These are phyloP conservation scores for Sindora glabra DNA, from an alignment of 306 rosid genomes.

Conservation along the genomic window DNA sequence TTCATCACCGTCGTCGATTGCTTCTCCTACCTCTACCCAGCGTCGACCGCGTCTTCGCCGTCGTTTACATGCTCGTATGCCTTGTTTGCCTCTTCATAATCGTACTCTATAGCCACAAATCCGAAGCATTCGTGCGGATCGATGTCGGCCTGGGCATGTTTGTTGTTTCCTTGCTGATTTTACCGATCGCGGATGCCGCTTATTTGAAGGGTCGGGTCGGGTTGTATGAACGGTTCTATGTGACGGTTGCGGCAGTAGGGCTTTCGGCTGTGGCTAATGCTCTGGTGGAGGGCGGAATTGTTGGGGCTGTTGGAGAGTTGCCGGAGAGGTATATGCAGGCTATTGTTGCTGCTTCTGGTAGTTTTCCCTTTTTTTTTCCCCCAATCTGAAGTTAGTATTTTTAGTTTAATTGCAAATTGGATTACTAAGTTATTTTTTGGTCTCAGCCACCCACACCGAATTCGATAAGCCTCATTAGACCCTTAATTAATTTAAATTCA, in stretches of 20 bases:
- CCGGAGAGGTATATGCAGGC: slow-evolving; percentile 89
- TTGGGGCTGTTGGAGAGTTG: slow-evolving; percentile 81
- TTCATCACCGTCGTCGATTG: slow-evolving; percentile 90
- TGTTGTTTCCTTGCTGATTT: slow-evolving; percentile 39
- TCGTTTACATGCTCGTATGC: slow-evolving; percentile 50
- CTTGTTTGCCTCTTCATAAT: slow-evolving; percentile 47
- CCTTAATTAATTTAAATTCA: too few relatives aligned
- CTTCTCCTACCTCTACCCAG: slow-evolving; percentile 82
- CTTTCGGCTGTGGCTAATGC: slow-evolving; percentile 64
- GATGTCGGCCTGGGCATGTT: slow-evolving; percentile 59
- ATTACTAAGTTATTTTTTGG: too few relatives aligned
- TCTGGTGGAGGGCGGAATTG: slow-evolving; percentile 63
- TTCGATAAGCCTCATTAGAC: too few relatives aligned
- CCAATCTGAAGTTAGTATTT: background rate
- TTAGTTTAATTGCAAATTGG: background rate
- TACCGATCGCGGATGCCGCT: slow-evolving; percentile 50
- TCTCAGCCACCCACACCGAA: too few relatives aligned
- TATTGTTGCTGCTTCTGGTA: slow-evolving; percentile 72
- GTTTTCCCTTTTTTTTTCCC: background rate
- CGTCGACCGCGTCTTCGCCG: slow-evolving; percentile 85
- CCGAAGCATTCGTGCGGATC: slow-evolving; percentile 51
- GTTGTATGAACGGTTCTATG: slow-evolving; percentile 54
- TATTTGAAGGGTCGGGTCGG: slow-evolving; percentile 74
- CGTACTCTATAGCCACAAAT: slow-evolving; percentile 49
- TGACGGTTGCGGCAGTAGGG: slow-evolving; percentile 40